Conservation (phyloP, 1,284 basidiomycete genomes). For the Ustilago cynodontis region DNA sequence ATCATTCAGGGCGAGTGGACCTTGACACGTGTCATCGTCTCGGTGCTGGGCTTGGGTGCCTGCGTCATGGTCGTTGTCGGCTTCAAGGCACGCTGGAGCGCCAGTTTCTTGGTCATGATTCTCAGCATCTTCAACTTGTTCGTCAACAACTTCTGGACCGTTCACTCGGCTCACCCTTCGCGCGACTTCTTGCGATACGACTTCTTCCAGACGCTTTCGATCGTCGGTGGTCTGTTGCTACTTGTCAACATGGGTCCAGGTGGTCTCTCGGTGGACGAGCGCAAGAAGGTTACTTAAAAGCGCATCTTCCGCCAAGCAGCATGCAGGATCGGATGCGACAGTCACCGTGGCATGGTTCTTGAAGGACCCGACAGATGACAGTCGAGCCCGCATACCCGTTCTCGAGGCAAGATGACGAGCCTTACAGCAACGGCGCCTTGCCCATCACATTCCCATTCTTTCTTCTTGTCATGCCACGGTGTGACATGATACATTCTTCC, state of each 20-base stretch:
- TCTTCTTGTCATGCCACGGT: not conserved
- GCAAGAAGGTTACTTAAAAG: slow-evolving; percentile 83
- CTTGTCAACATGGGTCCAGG: slow-evolving; percentile 98
- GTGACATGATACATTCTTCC: not conserved
- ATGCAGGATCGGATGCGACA: not conserved
- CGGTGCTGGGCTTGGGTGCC: slow-evolving; percentile 77
- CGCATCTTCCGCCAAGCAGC: not conserved
- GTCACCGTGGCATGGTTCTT: not conserved
- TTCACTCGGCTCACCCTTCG: slow-evolving; percentile 89
- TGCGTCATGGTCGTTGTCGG: slow-evolving; percentile 97
- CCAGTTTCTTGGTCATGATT: slow-evolving; percentile 92
- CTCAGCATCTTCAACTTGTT: slow-evolving; percentile 88
- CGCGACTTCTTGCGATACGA: slow-evolving; percentile 87
- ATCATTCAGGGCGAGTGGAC: slow-evolving; percentile 93
- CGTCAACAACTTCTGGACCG: slow-evolving; percentile 98
- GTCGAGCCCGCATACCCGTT: not conserved
- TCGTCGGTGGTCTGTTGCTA: slow-evolving; percentile 95
- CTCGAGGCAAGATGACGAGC: no score
- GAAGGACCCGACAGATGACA: not conserved
- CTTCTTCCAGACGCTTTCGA: slow-evolving; percentile 76
- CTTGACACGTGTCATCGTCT: slow-evolving; percentile 84
- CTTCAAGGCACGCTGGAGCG: slow-evolving; percentile 99
- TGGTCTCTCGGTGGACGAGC: slow-evolving; percentile 97
- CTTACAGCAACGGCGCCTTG: not conserved
- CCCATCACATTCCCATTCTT: not conserved